A percentile compares a stretch with the other conserved stretches of the same genome.
Evolutionary conservation across 139 green algal species (phyloP).

Genomic region (Chlamydomonas sphaeroides): DNA sequence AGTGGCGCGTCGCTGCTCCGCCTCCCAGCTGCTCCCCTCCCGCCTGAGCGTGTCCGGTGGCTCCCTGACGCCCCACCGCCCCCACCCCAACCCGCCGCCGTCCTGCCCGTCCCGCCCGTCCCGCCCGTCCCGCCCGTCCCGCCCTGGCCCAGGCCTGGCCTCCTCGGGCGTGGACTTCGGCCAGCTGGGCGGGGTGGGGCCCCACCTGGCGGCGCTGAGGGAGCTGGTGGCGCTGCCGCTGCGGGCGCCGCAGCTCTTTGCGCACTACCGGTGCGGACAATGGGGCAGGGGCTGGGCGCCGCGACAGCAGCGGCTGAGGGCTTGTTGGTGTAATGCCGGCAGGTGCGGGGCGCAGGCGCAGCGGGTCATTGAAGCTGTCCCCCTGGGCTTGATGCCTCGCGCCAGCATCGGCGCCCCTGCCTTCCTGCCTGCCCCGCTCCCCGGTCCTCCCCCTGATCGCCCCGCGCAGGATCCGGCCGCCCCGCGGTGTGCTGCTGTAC

Average conservation of each 20-base stretch:
- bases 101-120: neutral
- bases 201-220: conserved; percentile 43
- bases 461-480: conserved; percentile 60
- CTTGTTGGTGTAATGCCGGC: too few relatives aligned
- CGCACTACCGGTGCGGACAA: conserved; percentile 25
- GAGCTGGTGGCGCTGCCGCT: conserved; percentile 69
- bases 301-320: too few relatives aligned
- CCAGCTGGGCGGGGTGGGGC: conserved; percentile 57
- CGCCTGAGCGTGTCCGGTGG: too few relatives aligned
- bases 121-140: neutral
- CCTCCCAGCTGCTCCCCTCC: too few relatives aligned
- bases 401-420: too few relatives aligned
- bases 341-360: too few relatives aligned
- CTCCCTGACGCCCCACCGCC: neutral
- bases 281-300: neutral
- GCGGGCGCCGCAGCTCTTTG: conserved; percentile 53
- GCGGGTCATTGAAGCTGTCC: too few relatives aligned
- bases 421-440: neutral
- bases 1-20: too few relatives aligned
- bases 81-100: neutral
- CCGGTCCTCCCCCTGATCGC: conserved; percentile 36
- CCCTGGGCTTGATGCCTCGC: too few relatives aligned
- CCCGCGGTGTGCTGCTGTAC: conserved; percentile 83
- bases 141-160: conserved; percentile 6
- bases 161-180: conserved; percentile 30